Percentiles rank a stretch among this genome's conserved stretches.
Evolutionary conservation across 805 yeast genomes (phyloP).

Genomic region (Candida fluviatilis): DNA sequence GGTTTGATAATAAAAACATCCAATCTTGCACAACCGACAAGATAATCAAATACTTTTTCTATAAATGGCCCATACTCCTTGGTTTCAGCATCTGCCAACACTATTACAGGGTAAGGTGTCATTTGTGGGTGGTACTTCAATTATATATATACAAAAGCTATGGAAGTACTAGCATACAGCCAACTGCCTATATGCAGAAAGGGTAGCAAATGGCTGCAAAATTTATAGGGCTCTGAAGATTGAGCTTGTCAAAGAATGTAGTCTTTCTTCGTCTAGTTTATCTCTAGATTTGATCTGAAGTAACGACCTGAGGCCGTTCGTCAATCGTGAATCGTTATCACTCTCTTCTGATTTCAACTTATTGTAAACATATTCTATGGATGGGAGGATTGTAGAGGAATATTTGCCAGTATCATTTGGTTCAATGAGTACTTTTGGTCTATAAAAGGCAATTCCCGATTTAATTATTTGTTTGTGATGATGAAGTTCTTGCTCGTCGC

Average conservation of each 20-base stretch:
- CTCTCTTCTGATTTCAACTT: constrained; percentile 15
- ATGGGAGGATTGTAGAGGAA: constrained; percentile 15
- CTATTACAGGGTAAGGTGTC: constrained; percentile 7
- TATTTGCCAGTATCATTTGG: constrained; percentile 14
- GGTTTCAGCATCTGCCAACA: constrained; percentile 12
- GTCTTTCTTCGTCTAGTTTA: constrained; percentile 11
- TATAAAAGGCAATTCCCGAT: constrained; percentile 26
- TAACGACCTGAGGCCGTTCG: constrained; percentile 15
- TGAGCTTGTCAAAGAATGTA: constrained; percentile 9
- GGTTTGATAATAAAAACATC: constrained; percentile 21
- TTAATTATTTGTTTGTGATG: constrained; percentile 24
- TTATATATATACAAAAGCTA: neutral
- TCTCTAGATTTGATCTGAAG: constrained; percentile 11
- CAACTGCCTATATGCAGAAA: neutral
- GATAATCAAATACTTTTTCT: constrained; percentile 3
- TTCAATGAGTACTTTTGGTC: constrained; percentile 19
- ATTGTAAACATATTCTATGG: constrained; percentile 22
- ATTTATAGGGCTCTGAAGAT: constrained; percentile 8
- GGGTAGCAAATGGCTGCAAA: neutral
- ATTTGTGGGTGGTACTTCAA: neutral
- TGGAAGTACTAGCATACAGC: neutral
- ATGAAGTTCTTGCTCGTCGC: constrained; percentile 10
- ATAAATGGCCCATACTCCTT: constrained; percentile 11
- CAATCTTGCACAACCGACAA: constrained; percentile 7
- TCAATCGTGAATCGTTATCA: constrained; percentile 15